Percentiles rank a stretch among this genome's conserved stretches.
phyloP scores from a whole-genome alignment of 768 basidiomycete species.

The Rhodotorula toruloides region DNA sequence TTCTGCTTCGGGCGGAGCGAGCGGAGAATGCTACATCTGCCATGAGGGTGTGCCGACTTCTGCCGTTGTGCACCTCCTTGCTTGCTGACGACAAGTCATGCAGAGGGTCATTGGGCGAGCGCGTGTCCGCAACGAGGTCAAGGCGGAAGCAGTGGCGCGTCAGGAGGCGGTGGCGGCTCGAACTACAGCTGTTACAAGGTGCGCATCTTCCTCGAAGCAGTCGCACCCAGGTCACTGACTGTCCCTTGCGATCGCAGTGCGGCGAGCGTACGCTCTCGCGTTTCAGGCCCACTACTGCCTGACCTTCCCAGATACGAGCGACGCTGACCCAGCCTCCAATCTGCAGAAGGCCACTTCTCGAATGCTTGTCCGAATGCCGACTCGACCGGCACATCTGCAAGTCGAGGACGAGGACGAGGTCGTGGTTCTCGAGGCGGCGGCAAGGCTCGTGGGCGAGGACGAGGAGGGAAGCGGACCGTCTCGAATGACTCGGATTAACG shows the following conservation, averaged over 20 bases:
- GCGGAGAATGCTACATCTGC: conserved; percentile 46
- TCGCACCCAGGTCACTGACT: no score
- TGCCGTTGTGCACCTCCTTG: not conserved
- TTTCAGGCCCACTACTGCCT: not conserved
- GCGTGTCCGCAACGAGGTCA: conserved; percentile 1
- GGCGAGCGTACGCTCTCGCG: conserved; percentile 1
- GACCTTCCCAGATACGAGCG: no score
- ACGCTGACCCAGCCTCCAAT: not conserved
- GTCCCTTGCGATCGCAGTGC: not conserved
- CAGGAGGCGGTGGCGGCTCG: not conserved
- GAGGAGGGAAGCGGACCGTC: not conserved
- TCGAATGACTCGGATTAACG: not conserved
- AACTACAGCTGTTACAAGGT: conserved; percentile 11
- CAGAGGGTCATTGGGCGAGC: not conserved
- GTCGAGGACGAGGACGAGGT: not conserved
- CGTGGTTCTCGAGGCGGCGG: not conserved
- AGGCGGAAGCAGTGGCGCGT: not conserved
- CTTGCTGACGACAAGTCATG: not conserved
- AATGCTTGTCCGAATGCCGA: conserved; percentile 40
- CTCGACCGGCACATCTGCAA: not conserved
- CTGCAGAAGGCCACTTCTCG: conserved; percentile 45
- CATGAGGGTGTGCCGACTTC: conserved; percentile 15
- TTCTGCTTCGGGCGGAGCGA: conserved; percentile 23
- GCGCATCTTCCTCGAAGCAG: not conserved
- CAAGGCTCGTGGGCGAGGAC: not conserved